phyloP scores from a whole-genome alignment of 2,329 filamentous ascomycete genomes.

The Pseudogymnoascus sp. region DNA sequence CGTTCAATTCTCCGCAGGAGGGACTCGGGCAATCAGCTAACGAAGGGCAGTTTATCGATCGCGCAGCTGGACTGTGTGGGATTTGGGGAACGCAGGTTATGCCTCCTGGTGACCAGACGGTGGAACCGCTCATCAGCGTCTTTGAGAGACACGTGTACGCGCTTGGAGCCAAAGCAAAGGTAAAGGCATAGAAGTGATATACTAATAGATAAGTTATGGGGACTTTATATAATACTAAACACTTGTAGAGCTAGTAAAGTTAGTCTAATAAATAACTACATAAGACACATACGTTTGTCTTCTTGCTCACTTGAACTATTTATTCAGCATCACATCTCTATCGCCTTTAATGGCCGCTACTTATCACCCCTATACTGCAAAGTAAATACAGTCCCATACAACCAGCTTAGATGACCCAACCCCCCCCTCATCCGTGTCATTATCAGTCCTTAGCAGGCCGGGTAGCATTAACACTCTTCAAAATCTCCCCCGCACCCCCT shows the following conservation, averaged over 20 bases:
- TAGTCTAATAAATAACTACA: too few relatives aligned
- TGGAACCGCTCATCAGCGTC: not conserved
- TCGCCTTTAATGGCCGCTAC: too few relatives aligned
- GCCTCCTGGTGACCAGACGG: not conserved
- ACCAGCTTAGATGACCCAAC: not conserved
- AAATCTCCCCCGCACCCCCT: slow-evolving; percentile 67
- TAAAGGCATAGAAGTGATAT: not conserved
- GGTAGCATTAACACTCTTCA: slow-evolving; percentile 60
- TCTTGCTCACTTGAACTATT: too few relatives aligned
- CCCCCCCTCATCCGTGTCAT: not conserved
- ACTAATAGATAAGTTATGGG: not conserved
- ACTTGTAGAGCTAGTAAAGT: too few relatives aligned
- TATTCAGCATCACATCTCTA: too few relatives aligned
- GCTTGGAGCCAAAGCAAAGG: not conserved
- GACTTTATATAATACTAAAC: not conserved
- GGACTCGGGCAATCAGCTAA: not conserved
- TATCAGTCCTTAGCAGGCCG: slow-evolving; percentile 18
- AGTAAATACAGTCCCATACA: not conserved
- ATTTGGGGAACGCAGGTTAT: not conserved
- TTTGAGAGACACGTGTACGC: not conserved
- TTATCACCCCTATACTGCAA: too few relatives aligned
- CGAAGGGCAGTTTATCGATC: not conserved
- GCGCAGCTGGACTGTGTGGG: not conserved
- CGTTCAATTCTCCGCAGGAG: not conserved
- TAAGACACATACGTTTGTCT: too few relatives aligned